A percentile compares a stretch with the other conserved stretches of the same genome.
Evolutionary conservation across 176 grass and related monocot genomes (phyloP).

Genomic region (Oryza rufipogon): DNA sequence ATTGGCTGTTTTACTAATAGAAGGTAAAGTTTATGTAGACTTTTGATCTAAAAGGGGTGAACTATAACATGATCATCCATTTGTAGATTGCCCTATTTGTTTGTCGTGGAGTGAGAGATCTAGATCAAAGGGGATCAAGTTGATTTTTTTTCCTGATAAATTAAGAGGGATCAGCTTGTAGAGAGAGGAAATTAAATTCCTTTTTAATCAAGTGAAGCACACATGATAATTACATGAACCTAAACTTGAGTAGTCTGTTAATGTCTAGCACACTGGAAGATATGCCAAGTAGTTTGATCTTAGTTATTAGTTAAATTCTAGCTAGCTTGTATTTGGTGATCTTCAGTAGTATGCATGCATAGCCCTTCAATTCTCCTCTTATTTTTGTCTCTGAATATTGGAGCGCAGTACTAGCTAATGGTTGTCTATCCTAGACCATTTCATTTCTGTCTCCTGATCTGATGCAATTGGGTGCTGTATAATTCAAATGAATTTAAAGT

Average conservation of each 20-base stretch:
- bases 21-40: background rate
- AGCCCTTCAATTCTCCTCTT: background rate
- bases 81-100: constrained; percentile 33
- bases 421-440: background rate
- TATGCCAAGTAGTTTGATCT: background rate
- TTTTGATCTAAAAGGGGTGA: background rate
- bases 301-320: background rate
- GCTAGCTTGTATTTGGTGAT: background rate
- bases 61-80: constrained; percentile 23
- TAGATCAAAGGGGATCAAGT: constrained; percentile 25
- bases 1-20: background rate
- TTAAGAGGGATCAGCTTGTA: constrained; percentile 19
- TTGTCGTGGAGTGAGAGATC: constrained; percentile 49
- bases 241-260: constrained; percentile 13
- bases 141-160: background rate
- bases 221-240: constrained; percentile 32
- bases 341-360: background rate
- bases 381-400: background rate
- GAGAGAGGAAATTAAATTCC: constrained; percentile 23
- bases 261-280: background rate
- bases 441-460: background rate
- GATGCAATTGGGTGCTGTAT: background rate
- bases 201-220: constrained; percentile 14
- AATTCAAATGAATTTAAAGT: background rate
- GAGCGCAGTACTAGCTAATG: background rate